These are phyloP conservation scores for Jatropha curcas DNA, from an alignment of 345 rosid species.

Conservation along the genomic window DNA sequence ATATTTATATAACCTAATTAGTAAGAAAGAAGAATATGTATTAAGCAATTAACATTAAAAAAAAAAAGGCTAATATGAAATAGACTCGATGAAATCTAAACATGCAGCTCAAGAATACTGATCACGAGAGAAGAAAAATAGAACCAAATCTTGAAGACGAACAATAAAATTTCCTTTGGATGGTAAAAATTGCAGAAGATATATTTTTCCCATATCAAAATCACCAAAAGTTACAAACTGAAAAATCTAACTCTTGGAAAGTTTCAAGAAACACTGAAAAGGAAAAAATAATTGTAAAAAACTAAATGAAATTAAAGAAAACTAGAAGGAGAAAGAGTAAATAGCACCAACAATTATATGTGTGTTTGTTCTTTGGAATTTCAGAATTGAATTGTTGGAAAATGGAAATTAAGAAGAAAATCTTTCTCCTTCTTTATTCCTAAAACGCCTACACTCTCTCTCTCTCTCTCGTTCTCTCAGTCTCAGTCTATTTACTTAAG, in stretches of 20 bases:
- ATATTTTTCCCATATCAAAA: not conserved
- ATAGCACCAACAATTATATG: conserved; percentile 20
- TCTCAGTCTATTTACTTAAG: not conserved
- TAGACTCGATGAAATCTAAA: no score
- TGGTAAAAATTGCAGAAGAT: not conserved
- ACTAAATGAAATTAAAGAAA: not conserved
- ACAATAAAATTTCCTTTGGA: not conserved
- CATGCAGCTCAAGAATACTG: not conserved
- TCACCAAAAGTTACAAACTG: not conserved
- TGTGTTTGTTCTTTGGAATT: conserved; percentile 22
- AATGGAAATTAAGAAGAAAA: not conserved
- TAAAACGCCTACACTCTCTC: not conserved
- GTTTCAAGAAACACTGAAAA: not conserved
- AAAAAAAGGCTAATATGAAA: no score
- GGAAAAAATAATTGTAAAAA: not conserved
- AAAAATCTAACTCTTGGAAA: not conserved
- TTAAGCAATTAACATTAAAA: no score
- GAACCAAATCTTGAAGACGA: not conserved
- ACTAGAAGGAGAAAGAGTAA: conserved; percentile 2
- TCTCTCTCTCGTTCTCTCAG: not conserved
- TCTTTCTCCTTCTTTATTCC: conserved; percentile 3
- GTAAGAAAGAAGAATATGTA: no score
- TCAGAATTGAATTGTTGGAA: conserved; percentile 10
- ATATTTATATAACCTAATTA: not conserved
- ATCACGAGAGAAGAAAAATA: not conserved